Percentiles rank a stretch among this genome's conserved stretches.
phyloP scores from a whole-genome alignment of 1,139 yeast species.

The Waltiozyma solani region DNA sequence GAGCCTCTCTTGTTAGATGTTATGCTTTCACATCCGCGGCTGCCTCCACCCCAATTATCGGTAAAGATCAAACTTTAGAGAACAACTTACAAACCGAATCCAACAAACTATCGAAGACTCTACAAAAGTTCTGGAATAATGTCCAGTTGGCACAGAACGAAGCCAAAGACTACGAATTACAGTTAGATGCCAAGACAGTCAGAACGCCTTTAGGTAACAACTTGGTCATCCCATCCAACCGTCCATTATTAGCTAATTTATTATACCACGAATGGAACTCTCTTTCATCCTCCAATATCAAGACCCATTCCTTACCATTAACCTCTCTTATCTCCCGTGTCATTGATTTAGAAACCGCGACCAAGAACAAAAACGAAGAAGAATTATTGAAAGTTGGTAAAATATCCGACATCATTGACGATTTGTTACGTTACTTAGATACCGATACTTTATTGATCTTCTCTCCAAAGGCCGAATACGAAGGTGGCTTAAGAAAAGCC shows the following conservation, averaged over 20 bases:
- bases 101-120: conserved; percentile 59
- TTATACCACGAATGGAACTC: conserved; percentile 85
- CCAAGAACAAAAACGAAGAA: conserved; percentile 30
- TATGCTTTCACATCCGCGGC: conserved; percentile 5
- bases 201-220: conserved; percentile 79
- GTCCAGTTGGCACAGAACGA: conserved; percentile 38
- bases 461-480: conserved; percentile 75
- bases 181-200: conserved; percentile 65
- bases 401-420: conserved; percentile 41
- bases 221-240: conserved; percentile 50
- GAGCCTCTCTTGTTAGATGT: background rate
- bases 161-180: conserved; percentile 29
- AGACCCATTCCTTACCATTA: conserved; percentile 73
- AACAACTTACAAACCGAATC: conserved; percentile 50
- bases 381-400: conserved; percentile 49
- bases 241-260: conserved; percentile 59
- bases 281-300: conserved; percentile 60
- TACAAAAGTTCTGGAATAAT: conserved; percentile 78
- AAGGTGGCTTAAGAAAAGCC: conserved; percentile 64
- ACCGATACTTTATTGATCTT: conserved; percentile 88
- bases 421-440: conserved; percentile 72
- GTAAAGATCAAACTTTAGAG: conserved; percentile 35
- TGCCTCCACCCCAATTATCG: conserved; percentile 13
- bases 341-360: conserved; percentile 46
- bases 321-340: conserved; percentile 85